These are phyloP conservation scores for Geotrichum candidum DNA, from an alignment of 1,139 yeast species.

Conservation along the genomic window DNA sequence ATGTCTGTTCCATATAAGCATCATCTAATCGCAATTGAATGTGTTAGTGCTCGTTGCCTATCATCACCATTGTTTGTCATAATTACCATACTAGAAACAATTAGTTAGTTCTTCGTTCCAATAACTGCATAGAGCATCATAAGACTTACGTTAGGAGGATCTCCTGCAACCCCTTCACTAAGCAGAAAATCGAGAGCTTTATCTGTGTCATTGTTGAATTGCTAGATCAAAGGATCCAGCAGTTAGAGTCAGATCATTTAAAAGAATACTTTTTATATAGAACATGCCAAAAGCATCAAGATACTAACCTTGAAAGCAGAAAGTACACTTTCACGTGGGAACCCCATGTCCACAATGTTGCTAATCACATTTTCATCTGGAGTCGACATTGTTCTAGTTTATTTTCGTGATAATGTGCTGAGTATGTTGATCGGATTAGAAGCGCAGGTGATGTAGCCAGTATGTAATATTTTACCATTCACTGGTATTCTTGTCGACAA, in stretches of 20 bases:
- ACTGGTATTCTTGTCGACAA: neutral
- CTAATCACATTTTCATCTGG: neutral
- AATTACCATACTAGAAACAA: slow-evolving; percentile 9
- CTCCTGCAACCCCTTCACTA: neutral
- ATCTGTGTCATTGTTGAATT: neutral
- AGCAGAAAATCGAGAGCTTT: neutral
- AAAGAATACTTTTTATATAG: too few species aligned
- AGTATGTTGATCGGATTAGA: neutral
- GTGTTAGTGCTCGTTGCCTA: neutral
- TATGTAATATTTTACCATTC: neutral
- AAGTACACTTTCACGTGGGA: neutral
- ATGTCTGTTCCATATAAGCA: slow-evolving; percentile 16
- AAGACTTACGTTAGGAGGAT: neutral
- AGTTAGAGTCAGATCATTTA: neutral
- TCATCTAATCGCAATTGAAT: neutral
- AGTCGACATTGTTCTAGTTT: neutral
- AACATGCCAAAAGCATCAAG: neutral
- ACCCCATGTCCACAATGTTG: neutral
- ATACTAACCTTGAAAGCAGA: neutral
- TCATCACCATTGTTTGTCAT: neutral
- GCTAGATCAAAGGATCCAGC: neutral
- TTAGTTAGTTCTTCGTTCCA: neutral
- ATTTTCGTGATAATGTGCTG: neutral
- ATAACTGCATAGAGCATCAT: neutral
- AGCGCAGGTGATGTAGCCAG: neutral